Conservation (phyloP, 768 basidiomycete genomes). For the Pilatotrama ljubarskyi region DNA sequence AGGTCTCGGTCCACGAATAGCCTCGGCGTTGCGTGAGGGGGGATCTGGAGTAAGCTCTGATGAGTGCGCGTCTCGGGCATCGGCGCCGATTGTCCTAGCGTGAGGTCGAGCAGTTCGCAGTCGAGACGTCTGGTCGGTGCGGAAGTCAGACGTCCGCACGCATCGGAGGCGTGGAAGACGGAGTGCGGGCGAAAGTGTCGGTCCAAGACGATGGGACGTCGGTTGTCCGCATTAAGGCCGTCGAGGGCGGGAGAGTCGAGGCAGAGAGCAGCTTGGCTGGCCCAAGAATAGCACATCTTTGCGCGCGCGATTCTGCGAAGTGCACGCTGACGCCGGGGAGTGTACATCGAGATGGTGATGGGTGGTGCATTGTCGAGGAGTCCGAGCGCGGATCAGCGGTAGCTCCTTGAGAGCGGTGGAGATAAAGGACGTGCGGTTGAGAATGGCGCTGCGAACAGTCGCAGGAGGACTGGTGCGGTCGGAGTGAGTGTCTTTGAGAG, state of each 20-base stretch:
- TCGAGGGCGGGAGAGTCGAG: background rate
- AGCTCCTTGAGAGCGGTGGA: background rate
- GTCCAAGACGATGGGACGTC: background rate
- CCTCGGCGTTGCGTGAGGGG: background rate
- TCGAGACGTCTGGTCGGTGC: background rate
- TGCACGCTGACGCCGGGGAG: background rate
- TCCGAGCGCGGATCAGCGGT: conserved; percentile 1
- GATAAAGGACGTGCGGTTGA: background rate
- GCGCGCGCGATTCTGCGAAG: background rate
- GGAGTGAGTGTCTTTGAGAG: background rate
- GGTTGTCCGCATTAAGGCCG: conserved; percentile 10
- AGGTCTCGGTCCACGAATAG: conserved; percentile 2
- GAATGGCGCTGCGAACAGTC: background rate
- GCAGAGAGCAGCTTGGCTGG: background rate
- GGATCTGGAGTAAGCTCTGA: background rate
- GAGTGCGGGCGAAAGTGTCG: background rate
- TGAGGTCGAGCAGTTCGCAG: background rate
- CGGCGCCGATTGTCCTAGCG: conserved; percentile 1
- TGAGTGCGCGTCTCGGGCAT: background rate
- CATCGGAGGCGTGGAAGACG: background rate
- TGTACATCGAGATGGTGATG: conserved; percentile 14
- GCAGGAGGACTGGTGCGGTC: background rate
- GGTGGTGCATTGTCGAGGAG: background rate
- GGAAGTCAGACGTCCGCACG: background rate
- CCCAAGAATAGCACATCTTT: background rate